Base-by-base conservation (phyloP, 106 monocot species). In the Dendrobium chrysotoxum region DNA sequence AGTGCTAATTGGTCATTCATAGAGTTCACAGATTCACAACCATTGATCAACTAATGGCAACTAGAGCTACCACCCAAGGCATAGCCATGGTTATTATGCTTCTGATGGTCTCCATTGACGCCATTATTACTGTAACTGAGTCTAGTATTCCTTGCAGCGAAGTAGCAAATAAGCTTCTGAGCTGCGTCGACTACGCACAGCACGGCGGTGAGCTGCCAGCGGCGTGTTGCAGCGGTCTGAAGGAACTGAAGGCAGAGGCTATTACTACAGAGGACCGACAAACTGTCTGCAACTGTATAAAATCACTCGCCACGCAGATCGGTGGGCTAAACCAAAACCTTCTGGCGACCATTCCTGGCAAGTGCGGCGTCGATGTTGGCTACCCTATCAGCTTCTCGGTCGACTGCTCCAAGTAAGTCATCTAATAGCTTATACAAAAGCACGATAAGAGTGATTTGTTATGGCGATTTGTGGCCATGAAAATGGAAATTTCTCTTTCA, bases 401-500 rank as follows among this genome's bases (percentile, higher is more conserved):
- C 5, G 74, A 74, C 74, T 74, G 74, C 40, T 74, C 74, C n/a
- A 74, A 42, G 74, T 74, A 41, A 40, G 53, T 53, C 9, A 75
- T 7, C n/a, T 3, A 61, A n/a, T 23, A 11, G 53, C 35, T 35
- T 35, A 0, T 3, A 35, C 35, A 35, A 35, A 35, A 35, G 35
- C 35, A 35, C 35, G 35, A 35, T 35, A 35, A 35, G 1, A 35
- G 35, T 35, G 35, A 35, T 35, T 35, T 1, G 35, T 35, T 35
- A 35, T 35, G 35, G 35, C 35, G 35, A 35, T 35, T 35, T 35
- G 35, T 35, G 35, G 35, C 35, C 2, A 3, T 35, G 35, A 35
- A 35, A 35, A 35, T 35, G 35, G 35, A 35, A 3, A 3, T 35
- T 35, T 35, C 35, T 3, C 35, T 35, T 35, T 35, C 3, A 3